Conservation (phyloP, 2,329 filamentous ascomycete species). For the Colletotrichum sp. region DNA sequence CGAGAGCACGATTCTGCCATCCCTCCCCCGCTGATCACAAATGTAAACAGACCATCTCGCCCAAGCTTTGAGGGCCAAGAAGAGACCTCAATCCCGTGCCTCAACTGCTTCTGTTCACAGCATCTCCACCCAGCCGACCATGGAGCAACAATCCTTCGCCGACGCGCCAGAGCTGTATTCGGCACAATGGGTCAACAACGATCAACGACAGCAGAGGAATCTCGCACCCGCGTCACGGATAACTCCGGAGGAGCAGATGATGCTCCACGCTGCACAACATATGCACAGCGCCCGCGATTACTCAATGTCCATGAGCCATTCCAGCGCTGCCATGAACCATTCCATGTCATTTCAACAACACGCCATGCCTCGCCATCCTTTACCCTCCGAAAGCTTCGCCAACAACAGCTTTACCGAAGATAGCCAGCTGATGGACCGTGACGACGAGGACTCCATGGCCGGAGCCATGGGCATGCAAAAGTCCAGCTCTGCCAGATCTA, state of each 20-base stretch:
- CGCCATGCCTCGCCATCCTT: conserved; percentile 49
- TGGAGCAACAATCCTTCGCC: conserved; percentile 51
- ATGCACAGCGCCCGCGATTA: conserved; percentile 56
- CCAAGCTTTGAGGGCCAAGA: conserved; percentile 44
- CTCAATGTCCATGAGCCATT: conserved; percentile 41
- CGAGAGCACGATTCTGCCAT: conserved; percentile 3
- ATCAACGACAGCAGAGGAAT: conserved; percentile 47
- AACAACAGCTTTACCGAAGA: conserved; percentile 64
- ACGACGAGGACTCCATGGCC: conserved; percentile 61
- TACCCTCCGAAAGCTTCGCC: conserved; percentile 59
- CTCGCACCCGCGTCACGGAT: conserved; percentile 49
- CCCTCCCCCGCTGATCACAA: conserved; percentile 27
- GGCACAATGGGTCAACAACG: conserved; percentile 54
- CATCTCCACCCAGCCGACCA: conserved; percentile 52
- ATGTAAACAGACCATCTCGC: conserved; percentile 31
- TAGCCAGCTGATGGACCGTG: conserved; percentile 64
- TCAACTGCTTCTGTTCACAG: conserved; percentile 64
- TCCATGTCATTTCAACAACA: conserved; percentile 37
- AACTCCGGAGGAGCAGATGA: conserved; percentile 63
- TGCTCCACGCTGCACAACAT: conserved; percentile 58
- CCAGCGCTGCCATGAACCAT: conserved; percentile 30
- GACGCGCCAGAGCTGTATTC: conserved; percentile 49
- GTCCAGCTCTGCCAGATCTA: conserved; percentile 65
- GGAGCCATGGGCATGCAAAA: conserved; percentile 53
- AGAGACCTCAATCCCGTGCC: conserved; percentile 57